Base-by-base conservation (phyloP, 2,329 filamentous ascomycete genomes). In the Scytalidium sp. region DNA sequence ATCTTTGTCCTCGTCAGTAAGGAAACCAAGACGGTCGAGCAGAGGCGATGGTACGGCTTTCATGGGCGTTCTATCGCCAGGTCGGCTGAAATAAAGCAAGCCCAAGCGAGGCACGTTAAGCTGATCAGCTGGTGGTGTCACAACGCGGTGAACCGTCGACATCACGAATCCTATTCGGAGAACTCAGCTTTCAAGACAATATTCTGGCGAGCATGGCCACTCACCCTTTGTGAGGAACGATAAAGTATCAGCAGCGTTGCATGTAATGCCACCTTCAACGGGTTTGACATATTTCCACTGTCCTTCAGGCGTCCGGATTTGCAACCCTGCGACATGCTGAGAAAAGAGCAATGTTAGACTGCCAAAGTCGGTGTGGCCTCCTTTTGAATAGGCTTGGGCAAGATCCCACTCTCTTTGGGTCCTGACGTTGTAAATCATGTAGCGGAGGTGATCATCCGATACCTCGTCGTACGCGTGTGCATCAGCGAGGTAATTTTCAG, bases 381-480 rank as follows among this genome's bases (percentile, higher is more conserved):
- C 67, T 17, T 66, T 70, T 27, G 71, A 73, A 25, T 74, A 66
- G 17, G 66, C 65, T 2, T 71, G 69, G 7, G 63, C 65, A 48
- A 62, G 66, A 50, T 68, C 67, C 60, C 78, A 79, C 23, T 74
- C 70, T 15, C 74, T 72, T 3, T 65, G 57, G 1, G 69, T 70
- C 11, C 78, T 72, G 0, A 68, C 68, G 49, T 75, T 71, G 56
- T 83, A 83, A 51, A 79, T 75, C 79, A 83, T 82, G 62, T 82
- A 83, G 7, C 81, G 74, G 27, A 83, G 69, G 56, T 83, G 78
- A 46, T 77, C 76, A 55, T 83, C 79, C 42, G 75, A 74, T 29
- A 74, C 68, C 44, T 74, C 68, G 2, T 79, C 71, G 56, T 82
- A 85, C 6, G 69, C 69, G 58, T 85, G 81, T 25, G 72, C 67